Base-by-base conservation (phyloP, 2,329 filamentous ascomycete genomes). In the Dactylellina cionopaga region DNA sequence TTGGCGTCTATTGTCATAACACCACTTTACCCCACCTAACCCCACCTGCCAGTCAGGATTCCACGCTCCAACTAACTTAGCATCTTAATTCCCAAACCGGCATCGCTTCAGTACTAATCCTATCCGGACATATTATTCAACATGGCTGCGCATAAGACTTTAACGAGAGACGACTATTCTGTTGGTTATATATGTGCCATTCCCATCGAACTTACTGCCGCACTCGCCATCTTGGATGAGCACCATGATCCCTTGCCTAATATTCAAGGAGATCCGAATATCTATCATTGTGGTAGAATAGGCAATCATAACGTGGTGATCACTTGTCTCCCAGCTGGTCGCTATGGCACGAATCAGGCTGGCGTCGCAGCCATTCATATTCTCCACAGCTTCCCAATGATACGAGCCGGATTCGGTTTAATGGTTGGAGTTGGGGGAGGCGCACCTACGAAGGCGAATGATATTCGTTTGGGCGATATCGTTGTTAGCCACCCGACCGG, bases 141-240 rank as follows among this genome's bases (percentile, higher is more conserved):
- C n/a, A n/a, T n/a, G n/a, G n/a, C n/a, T n/a, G n/a, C n/a, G n/a
- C n/a, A n/a, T n/a, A n/a, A n/a, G n/a, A n/a, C n/a, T n/a, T 19
- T 52, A n/a, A 52, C 47, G 3, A 52, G n/a, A 24, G 47, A 52
- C 2, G 47, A 52, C 15, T 52, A 35, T 24, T 24, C 24, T 2
- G 13, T 56, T 15, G 52, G 52, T 19, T 56, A 24, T 24, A 43
- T 56, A 43, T 56, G 52, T n/a, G 35, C 52, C 9, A 39, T 56
- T 4, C 10, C 24, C 27, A 43, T 43, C n/a, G 52, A 56, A 31
- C 37, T 56, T 13, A 11, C 22, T 3, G 52, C 52, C n/a, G 52
- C 37, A 17, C 15, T 56, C 10, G 52, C 52, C 13, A 37, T 56
- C 22, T 25, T 56, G 1, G 52, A 56, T 11, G 52, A 56, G n/a